Percentiles rank a stretch among this genome's conserved stretches.
Conservation (phyloP, 2,329 filamentous ascomycete species). For the Exophiala mesophila region DNA sequence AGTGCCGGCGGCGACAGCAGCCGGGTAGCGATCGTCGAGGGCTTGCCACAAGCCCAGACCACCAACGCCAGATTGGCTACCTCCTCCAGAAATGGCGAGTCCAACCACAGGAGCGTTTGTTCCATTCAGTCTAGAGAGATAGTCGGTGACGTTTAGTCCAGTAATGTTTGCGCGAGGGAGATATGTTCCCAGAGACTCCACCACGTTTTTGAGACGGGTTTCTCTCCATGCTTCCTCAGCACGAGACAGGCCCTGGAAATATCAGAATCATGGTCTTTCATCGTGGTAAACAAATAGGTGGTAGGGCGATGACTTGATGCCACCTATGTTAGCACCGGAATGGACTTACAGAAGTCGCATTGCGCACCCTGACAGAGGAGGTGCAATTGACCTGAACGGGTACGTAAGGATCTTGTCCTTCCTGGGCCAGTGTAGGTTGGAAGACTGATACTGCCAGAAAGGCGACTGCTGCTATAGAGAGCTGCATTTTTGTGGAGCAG, state of each 20-base stretch:
- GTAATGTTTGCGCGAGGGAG: conserved; percentile 6
- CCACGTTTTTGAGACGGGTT: conserved; percentile 3
- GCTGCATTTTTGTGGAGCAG: not conserved
- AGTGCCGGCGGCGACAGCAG: conserved; percentile 12
- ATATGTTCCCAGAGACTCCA: conserved; percentile 4
- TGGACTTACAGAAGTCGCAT: not conserved
- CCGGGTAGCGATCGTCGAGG: conserved; percentile 12
- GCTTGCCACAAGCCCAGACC: conserved; percentile 15
- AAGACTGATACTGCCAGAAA: not conserved
- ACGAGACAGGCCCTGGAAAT: conserved; percentile 2
- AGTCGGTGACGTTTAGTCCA: conserved; percentile 3
- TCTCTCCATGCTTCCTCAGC: conserved; percentile 6
- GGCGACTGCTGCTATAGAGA: not conserved
- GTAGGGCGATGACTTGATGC: no score
- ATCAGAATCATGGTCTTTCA: no score
- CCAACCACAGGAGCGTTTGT: conserved; percentile 10
- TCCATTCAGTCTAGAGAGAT: conserved; percentile 6
- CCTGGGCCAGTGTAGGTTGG: not conserved
- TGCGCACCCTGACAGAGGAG: not conserved
- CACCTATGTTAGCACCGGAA: no score
- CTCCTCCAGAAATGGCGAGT: conserved; percentile 13
- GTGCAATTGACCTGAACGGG: conserved; percentile 2
- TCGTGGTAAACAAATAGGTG: no score
- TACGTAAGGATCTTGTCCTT: conserved; percentile 1
- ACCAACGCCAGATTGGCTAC: conserved; percentile 11